Conservation (phyloP, 495 filamentous ascomycete species). For the Bacidia gigantensis region DNA sequence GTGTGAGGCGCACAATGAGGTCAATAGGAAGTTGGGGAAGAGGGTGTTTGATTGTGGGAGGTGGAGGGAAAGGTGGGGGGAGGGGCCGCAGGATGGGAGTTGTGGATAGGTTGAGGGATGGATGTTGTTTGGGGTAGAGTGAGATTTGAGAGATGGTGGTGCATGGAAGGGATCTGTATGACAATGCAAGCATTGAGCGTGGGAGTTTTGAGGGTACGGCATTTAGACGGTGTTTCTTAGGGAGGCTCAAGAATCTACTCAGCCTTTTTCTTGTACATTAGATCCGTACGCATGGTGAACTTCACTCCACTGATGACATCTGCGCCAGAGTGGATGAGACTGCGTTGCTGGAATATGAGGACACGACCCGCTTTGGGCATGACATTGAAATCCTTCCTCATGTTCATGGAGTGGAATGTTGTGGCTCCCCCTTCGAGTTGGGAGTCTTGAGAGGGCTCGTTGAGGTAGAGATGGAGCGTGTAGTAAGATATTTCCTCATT, state of each 20-base stretch:
- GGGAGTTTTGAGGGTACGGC: slow-evolving; percentile 1
- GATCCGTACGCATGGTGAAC: slow-evolving; percentile 63
- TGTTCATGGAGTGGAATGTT: slow-evolving; percentile 17
- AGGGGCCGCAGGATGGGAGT: slow-evolving; percentile 79
- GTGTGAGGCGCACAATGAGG: slow-evolving; percentile 95
- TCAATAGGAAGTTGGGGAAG: slow-evolving; percentile 90
- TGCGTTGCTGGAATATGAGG: slow-evolving; percentile 62
- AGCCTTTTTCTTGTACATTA: slow-evolving; percentile 43
- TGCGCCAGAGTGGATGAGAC: slow-evolving; percentile 58
- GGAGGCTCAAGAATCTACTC: slow-evolving; percentile 1
- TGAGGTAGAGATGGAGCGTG: slow-evolving; percentile 79
- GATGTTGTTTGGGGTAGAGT: not conserved
- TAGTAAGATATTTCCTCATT: slow-evolving; percentile 46
- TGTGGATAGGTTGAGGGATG: slow-evolving; percentile 27
- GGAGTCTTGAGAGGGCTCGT: slow-evolving; percentile 29
- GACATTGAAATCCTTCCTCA: slow-evolving; percentile 41
- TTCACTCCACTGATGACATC: slow-evolving; percentile 60
- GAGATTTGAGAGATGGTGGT: not conserved
- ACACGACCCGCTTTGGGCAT: slow-evolving; percentile 57
- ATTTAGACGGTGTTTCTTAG: not conserved
- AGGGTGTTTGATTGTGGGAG: slow-evolving; percentile 74
- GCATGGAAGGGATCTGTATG: not conserved
- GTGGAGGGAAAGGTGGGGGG: slow-evolving; percentile 92
- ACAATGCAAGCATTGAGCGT: slow-evolving; percentile 23
- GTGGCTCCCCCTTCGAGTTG: slow-evolving; percentile 22